phyloP scores from a whole-genome alignment of 2,329 filamentous ascomycete genomes.

The Pestalotiopsis sp. region DNA sequence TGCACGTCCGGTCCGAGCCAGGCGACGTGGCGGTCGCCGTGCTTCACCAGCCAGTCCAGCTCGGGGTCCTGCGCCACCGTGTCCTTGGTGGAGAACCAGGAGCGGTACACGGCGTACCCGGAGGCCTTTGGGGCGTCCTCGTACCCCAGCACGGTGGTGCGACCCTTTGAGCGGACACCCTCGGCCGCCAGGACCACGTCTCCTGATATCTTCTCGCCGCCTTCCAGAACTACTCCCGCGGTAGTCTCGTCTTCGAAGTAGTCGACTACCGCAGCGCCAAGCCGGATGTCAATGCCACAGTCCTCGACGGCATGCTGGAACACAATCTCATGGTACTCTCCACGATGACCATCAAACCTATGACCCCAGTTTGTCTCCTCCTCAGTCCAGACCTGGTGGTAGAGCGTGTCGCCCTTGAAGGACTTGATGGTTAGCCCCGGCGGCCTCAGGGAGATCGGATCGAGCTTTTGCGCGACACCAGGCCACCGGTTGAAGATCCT shows the following conservation, averaged over 20 bases:
- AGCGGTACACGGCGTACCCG: constrained; percentile 47
- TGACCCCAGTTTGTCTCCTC: constrained; percentile 44
- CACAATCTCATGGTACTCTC: constrained; percentile 54
- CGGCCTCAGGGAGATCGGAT: constrained; percentile 46
- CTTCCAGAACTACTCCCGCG: constrained; percentile 40
- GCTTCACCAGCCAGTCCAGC: constrained; percentile 45
- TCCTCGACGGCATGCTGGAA: constrained; percentile 50
- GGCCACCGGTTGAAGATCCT: constrained; percentile 61
- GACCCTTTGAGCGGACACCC: constrained; percentile 47
- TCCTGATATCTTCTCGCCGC: constrained; percentile 40
- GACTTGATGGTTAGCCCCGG: constrained; percentile 52
- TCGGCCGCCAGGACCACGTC: constrained; percentile 50
- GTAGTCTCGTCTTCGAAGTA: constrained; percentile 47
- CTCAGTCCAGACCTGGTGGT: constrained; percentile 45
- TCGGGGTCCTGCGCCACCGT: constrained; percentile 44
- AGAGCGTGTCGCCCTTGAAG: constrained; percentile 52
- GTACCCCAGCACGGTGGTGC: constrained; percentile 47
- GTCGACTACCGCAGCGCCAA: constrained; percentile 45
- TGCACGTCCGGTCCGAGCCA: constrained; percentile 57
- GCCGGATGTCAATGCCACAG: constrained; percentile 51
- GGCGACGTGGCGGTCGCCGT: constrained; percentile 52
- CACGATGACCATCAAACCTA: constrained; percentile 55
- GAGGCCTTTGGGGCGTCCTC: constrained; percentile 44
- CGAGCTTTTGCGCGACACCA: constrained; percentile 48
- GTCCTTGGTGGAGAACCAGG: constrained; percentile 46